Conservation (phyloP, 2,329 filamentous ascomycete species). For the Pestalotiopsis sp. region DNA sequence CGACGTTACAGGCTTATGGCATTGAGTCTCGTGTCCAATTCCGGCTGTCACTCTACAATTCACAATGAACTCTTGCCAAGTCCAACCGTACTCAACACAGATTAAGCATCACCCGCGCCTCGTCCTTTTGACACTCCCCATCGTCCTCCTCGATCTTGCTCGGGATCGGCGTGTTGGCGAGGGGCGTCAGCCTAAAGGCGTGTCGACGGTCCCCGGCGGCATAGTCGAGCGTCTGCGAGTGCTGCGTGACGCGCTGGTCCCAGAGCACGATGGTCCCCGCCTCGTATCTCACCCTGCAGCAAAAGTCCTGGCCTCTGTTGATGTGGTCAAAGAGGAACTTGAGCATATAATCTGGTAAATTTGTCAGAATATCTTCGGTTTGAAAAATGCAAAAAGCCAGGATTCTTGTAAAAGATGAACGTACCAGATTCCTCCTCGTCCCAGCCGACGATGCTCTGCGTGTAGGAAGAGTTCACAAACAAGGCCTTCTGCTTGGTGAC, state of each 20-base stretch:
- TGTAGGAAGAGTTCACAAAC: constrained; percentile 33
- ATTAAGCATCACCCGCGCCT: constrained; percentile 18
- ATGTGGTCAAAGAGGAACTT: constrained; percentile 23
- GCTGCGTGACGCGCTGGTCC: constrained; percentile 13
- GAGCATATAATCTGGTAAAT: constrained; percentile 19
- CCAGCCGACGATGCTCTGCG: constrained; percentile 27
- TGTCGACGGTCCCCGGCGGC: constrained; percentile 23
- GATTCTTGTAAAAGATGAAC: not conserved
- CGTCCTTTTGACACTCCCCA: constrained; percentile 19
- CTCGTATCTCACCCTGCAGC: constrained; percentile 23
- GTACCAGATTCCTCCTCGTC: constrained; percentile 21
- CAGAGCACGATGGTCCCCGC: constrained; percentile 19
- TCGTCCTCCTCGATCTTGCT: constrained; percentile 25
- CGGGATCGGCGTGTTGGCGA: constrained; percentile 25
- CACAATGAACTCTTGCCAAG: not conserved
- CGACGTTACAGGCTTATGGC: too few species aligned
- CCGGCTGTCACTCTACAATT: too few species aligned
- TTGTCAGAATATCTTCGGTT: too few species aligned
- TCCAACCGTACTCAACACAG: constrained; percentile 12
- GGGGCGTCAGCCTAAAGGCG: constrained; percentile 24
- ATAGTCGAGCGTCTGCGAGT: constrained; percentile 23
- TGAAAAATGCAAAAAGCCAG: too few species aligned
- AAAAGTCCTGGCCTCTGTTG: constrained; percentile 22
- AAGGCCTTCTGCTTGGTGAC: constrained; percentile 33
- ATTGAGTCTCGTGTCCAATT: too few species aligned